Conservation (phyloP, 2,329 filamentous ascomycete genomes). For the Beauveria rudraprayagi region DNA sequence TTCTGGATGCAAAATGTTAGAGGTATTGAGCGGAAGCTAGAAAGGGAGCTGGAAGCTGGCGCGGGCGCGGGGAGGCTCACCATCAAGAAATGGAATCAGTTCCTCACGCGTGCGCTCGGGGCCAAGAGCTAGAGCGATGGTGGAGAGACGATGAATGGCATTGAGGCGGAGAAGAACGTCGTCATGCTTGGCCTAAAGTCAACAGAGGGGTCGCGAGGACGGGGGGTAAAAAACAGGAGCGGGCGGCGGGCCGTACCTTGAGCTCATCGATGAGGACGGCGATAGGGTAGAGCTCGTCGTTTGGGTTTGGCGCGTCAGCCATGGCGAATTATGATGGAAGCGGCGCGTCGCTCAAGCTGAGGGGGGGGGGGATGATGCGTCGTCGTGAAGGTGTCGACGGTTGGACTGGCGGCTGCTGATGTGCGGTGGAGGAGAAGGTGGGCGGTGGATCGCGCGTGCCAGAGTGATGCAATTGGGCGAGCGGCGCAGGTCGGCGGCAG, state of each 20-base stretch:
- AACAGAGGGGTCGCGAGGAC: slow-evolving; percentile 17
- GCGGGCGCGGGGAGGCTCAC: slow-evolving; percentile 47
- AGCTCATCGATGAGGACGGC: slow-evolving; percentile 99
- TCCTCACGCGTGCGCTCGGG: slow-evolving; percentile 96
- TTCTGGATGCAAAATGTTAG: slow-evolving; percentile 48
- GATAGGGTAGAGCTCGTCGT: slow-evolving; percentile 99
- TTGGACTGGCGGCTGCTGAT: slow-evolving; percentile 8
- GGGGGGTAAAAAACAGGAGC: slow-evolving; percentile 14
- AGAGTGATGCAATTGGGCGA: slow-evolving; percentile 21
- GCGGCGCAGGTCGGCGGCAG: background rate
- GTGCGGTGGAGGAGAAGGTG: slow-evolving; percentile 15
- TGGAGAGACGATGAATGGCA: slow-evolving; percentile 95
- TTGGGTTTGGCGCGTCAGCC: slow-evolving; percentile 82
- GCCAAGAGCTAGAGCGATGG: slow-evolving; percentile 92
- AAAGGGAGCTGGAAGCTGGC: slow-evolving; percentile 15
- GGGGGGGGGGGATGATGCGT: background rate
- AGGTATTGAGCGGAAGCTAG: slow-evolving; percentile 10
- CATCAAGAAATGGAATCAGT: slow-evolving; percentile 97
- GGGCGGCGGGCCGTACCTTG: slow-evolving; percentile 57
- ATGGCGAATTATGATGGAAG: slow-evolving; percentile 48
- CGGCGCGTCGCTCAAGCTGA: slow-evolving; percentile 10
- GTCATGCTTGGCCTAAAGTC: slow-evolving; percentile 63
- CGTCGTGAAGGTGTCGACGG: slow-evolving; percentile 5
- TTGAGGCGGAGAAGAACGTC: slow-evolving; percentile 97
- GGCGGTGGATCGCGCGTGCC: slow-evolving; percentile 20